Conservation (phyloP, 75 land plant genomes). For the Sequoia sempervirens region DNA sequence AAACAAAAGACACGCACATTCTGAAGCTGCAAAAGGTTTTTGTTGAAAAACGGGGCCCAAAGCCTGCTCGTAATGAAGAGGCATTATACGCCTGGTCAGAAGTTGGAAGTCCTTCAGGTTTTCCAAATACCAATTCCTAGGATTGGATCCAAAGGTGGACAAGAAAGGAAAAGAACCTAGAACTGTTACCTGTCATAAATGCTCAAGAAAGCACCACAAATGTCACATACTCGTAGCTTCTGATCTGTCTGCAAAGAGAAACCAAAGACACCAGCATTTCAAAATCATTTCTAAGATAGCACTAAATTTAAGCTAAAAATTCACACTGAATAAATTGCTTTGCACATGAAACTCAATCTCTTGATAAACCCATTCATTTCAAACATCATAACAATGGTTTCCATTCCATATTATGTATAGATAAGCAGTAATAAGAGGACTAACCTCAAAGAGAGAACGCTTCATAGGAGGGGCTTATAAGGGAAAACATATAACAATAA, state of each 20-base stretch:
- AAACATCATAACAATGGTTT: not conserved
- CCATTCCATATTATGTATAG: not conserved
- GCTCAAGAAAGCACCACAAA: slow-evolving; percentile 98
- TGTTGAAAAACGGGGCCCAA: slow-evolving; percentile 68
- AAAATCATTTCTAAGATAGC: not conserved
- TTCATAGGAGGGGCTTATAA: not conserved
- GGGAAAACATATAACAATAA: not conserved
- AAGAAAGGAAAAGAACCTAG: not conserved
- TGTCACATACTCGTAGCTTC: slow-evolving; percentile 98
- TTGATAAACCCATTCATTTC: not conserved
- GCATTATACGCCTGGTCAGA: slow-evolving; percentile 55
- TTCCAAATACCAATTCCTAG: slow-evolving; percentile 24
- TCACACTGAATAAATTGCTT: not conserved
- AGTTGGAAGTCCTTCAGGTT: slow-evolving; percentile 37
- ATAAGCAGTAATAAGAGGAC: not conserved
- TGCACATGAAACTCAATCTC: not conserved
- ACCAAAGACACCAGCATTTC: slow-evolving; percentile 3
- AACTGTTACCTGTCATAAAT: slow-evolving; percentile 81
- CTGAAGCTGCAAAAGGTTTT: slow-evolving; percentile 70
- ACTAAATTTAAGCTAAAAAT: not conserved
- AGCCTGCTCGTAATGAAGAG: slow-evolving; percentile 79
- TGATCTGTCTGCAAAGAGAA: slow-evolving; percentile 82
- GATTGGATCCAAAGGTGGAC: not conserved
- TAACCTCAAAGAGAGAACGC: not conserved
- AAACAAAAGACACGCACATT: slow-evolving; percentile 65